Conservation (phyloP, 2,329 filamentous ascomycete genomes). For the Purpureocillium takamizusanense region DNA sequence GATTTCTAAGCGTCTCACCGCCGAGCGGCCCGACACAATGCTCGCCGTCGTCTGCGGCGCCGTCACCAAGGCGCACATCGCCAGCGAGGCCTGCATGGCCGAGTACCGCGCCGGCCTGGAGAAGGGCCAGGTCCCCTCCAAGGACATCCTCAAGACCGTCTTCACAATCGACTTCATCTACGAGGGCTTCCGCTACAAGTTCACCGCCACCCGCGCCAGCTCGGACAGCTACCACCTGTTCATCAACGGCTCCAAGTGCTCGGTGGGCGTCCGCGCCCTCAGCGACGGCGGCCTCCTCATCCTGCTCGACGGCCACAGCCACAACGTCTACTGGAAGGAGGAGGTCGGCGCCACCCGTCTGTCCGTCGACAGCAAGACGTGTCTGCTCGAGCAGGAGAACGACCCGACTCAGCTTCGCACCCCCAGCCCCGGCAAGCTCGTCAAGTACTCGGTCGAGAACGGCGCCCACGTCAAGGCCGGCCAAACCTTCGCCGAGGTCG, state of each 20-base stretch:
- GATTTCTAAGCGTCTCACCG: conserved; percentile 94
- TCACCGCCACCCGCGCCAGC: conserved; percentile 90
- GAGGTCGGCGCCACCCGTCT: conserved; percentile 92
- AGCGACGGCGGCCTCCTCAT: conserved; percentile 91
- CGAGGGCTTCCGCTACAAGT: conserved; percentile 93
- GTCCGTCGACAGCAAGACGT: conserved; percentile 97
- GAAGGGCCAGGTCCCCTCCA: conserved; percentile 94
- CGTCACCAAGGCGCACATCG: conserved; percentile 86
- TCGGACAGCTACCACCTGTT: conserved; percentile 93
- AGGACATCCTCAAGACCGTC: conserved; percentile 94
- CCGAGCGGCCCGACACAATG: conserved; percentile 87
- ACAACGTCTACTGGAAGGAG: conserved; percentile 99
- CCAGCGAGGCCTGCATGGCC: conserved; percentile 79
- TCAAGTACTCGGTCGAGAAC: conserved; percentile 96
- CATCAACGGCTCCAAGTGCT: conserved; percentile 96
- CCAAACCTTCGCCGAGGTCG: conserved; percentile 90
- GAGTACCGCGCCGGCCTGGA: conserved; percentile 86
- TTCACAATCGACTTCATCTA: conserved; percentile 99
- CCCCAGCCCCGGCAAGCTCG: conserved; percentile 91
- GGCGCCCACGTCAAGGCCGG: conserved; percentile 88
- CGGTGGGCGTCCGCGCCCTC: conserved; percentile 83
- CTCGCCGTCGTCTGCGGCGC: conserved; percentile 94
- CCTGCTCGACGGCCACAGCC: conserved; percentile 81
- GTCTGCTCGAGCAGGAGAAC: conserved; percentile 95
- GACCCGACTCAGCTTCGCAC: conserved; percentile 95